phyloP scores from a whole-genome alignment of 2,329 filamentous ascomycete genomes.

The Colletotrichum neosansevieriae region DNA sequence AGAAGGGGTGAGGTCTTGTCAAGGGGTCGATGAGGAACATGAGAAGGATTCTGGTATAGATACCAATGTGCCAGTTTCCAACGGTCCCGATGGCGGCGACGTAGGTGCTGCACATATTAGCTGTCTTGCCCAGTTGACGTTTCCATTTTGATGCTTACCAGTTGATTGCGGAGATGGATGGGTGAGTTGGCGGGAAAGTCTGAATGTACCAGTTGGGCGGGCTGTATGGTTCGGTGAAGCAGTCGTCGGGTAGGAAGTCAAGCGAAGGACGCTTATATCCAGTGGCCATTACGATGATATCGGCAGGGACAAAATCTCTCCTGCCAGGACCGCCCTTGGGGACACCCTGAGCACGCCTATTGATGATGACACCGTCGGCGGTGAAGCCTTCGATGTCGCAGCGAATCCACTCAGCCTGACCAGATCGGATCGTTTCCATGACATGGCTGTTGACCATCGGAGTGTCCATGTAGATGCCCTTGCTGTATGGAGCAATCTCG shows the following conservation, averaged over 20 bases:
- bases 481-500: conserved; percentile 76
- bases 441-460: conserved; percentile 90
- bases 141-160: conserved; percentile 46
- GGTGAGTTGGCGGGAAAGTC: conserved; percentile 81
- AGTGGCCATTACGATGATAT: conserved; percentile 86
- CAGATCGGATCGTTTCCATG: conserved; percentile 78
- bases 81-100: conserved; percentile 84
- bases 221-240: conserved; percentile 78
- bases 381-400: conserved; percentile 80
- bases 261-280: conserved; percentile 82
- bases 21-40: conserved; percentile 88
- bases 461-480: conserved; percentile 84
- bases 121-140: too few relatives aligned
- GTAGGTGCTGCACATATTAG: conserved; percentile 72
- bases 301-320: conserved; percentile 74
- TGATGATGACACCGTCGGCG: conserved; percentile 75
- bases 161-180: conserved; percentile 83
- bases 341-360: conserved; percentile 77
- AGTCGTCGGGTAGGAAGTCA: conserved; percentile 78
- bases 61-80: conserved; percentile 90
- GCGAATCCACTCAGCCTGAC: conserved; percentile 82
- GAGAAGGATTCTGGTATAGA: conserved; percentile 86
- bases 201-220: conserved; percentile 92
- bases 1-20: conserved; percentile 75
- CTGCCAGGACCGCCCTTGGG: conserved; percentile 81